A percentile compares a stretch with the other conserved stretches of the same genome.
Conservation (phyloP, 192 early-diverging fungal species). For the Coemansia sp. region DNA sequence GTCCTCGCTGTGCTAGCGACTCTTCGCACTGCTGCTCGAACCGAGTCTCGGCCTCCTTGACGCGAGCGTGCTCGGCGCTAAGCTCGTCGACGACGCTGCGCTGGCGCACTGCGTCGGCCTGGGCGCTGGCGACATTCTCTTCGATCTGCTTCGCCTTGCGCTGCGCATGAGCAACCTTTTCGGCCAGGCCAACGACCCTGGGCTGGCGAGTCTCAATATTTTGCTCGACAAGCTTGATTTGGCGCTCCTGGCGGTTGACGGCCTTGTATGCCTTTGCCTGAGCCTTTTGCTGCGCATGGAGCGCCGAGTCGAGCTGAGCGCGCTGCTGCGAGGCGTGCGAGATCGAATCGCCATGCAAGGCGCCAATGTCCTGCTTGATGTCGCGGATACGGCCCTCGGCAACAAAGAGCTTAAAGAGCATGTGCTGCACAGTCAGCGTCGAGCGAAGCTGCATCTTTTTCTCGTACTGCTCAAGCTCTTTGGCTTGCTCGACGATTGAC, state of each 20-base stretch:
- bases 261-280: conserved; percentile 77
- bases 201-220: conserved; percentile 69
- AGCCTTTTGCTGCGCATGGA: conserved; percentile 67
- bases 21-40: conserved; percentile 58
- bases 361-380: conserved; percentile 63
- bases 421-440: conserved; percentile 66
- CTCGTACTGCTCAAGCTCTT: conserved; percentile 86
- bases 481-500: conserved; percentile 89
- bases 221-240: conserved; percentile 71
- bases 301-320: conserved; percentile 59
- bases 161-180: conserved; percentile 72
- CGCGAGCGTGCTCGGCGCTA: conserved; percentile 58
- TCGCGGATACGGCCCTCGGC: conserved; percentile 69
- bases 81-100: conserved; percentile 54
- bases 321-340: conserved; percentile 55
- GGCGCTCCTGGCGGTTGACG: conserved; percentile 70
- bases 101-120: conserved; percentile 62
- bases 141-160: conserved; percentile 68
- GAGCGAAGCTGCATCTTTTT: conserved; percentile 65
- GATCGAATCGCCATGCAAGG: conserved; percentile 55
- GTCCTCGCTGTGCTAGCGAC: conserved; percentile 32
- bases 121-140: conserved; percentile 60
- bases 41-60: conserved; percentile 57
- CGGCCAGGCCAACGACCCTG: conserved; percentile 58
- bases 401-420: conserved; percentile 93